These are phyloP conservation scores for Chaetomium cochliodes DNA, from an alignment of 495 filamentous ascomycete species.

Conservation along the genomic window DNA sequence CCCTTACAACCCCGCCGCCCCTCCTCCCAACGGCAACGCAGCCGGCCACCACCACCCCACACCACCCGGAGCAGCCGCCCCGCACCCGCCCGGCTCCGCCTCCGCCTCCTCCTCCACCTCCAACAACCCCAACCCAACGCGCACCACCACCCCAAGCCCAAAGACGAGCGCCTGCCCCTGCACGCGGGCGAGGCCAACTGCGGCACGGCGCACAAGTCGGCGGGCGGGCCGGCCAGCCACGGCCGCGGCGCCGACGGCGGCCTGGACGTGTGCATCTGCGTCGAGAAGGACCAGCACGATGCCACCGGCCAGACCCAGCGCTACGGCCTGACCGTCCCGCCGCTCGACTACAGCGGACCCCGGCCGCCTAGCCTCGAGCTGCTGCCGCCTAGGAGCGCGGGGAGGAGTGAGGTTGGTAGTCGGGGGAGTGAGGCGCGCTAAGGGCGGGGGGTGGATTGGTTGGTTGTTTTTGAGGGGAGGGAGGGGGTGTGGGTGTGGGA, in stretches of 20 bases:
- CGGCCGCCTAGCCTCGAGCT: slow-evolving; percentile 14
- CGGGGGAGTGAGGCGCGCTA: not conserved
- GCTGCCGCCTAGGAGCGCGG: slow-evolving; percentile 19
- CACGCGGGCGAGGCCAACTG: slow-evolving; percentile 62
- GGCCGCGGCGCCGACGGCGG: slow-evolving; percentile 59
- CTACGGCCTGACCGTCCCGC: slow-evolving; percentile 65
- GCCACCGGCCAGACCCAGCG: slow-evolving; percentile 59
- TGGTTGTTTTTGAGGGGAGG: not conserved
- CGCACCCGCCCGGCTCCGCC: slow-evolving; percentile 7
- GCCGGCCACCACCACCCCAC: not conserved
- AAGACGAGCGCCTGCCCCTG: slow-evolving; percentile 64
- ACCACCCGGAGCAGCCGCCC: not conserved
- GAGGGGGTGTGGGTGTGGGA: not conserved
- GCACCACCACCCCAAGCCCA: slow-evolving; percentile 27
- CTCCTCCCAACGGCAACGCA: slow-evolving; percentile 27
- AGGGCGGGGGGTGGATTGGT: not conserved
- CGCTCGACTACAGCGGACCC: slow-evolving; percentile 40
- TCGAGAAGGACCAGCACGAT: slow-evolving; percentile 70
- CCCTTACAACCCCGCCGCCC: slow-evolving; percentile 37
- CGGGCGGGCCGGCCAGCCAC: slow-evolving; percentile 52
- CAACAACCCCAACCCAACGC: slow-evolving; percentile 1
- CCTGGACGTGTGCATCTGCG: slow-evolving; percentile 64
- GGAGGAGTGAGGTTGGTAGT: slow-evolving; percentile 1
- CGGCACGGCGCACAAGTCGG: slow-evolving; percentile 58
- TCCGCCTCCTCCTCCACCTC: slow-evolving; percentile 10